A percentile compares a stretch with the other conserved stretches of the same genome.
Conservation (phyloP, 2,329 filamentous ascomycete species). For the Blastomyces percursus region DNA sequence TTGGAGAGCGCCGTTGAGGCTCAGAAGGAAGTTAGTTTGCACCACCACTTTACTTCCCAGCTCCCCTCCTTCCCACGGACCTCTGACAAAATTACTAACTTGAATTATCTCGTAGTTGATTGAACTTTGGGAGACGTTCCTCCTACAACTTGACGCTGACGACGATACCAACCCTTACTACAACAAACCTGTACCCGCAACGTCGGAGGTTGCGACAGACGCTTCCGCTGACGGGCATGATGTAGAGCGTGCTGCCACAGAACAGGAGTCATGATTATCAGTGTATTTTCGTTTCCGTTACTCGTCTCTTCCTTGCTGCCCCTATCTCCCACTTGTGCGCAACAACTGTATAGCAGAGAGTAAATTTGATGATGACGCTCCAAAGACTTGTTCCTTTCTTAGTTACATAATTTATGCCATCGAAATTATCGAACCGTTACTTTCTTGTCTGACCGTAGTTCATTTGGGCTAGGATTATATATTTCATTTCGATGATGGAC, state of each 20-base stretch:
- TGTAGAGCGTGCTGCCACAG: conserved; percentile 1
- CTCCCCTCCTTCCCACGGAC: not conserved
- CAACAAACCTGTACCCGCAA: conserved; percentile 19
- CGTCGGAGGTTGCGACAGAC: conserved; percentile 5
- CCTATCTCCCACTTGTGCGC: not conserved
- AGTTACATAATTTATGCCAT: not conserved
- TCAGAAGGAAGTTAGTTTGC: conserved; percentile 74
- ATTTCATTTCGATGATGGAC: not conserved
- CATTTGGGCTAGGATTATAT: not conserved
- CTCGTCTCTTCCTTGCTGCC: not conserved
- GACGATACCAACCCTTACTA: conserved; percentile 57
- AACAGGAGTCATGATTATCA: conserved; percentile 6
- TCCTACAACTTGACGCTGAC: conserved; percentile 89
- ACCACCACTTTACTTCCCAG: conserved; percentile 10
- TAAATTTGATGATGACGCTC: not conserved
- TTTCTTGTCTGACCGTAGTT: not conserved
- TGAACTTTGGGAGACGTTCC: conserved; percentile 97
- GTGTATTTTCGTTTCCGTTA: not conserved
- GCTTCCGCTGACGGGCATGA: conserved; percentile 8
- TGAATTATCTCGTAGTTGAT: conserved; percentile 52
- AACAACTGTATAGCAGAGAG: conserved; percentile 2
- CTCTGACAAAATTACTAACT: conserved; percentile 6
- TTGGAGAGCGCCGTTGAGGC: conserved; percentile 93
- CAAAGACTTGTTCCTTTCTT: not conserved
- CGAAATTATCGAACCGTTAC: not conserved